phyloP scores from a whole-genome alignment of 1,139 yeast species.

The Debaryomyces udenii region DNA sequence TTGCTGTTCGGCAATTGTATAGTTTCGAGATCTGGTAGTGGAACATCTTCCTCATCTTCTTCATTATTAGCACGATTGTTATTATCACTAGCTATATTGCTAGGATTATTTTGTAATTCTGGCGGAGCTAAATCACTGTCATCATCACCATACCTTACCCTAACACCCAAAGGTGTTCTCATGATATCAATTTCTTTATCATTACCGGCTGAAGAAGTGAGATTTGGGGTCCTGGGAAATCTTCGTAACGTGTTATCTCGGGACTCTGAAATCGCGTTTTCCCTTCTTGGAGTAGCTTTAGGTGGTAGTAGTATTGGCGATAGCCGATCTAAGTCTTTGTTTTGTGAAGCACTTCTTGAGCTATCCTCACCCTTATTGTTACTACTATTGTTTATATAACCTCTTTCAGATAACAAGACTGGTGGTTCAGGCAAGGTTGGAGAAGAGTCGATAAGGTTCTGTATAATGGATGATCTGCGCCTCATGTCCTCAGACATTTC shows the following conservation, averaged over 20 bases:
- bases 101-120: slow-evolving; percentile 19
- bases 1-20: slow-evolving; percentile 21
- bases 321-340: slow-evolving; percentile 20
- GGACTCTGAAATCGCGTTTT: slow-evolving; percentile 18
- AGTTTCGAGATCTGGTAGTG: slow-evolving; percentile 30
- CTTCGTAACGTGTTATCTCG: slow-evolving; percentile 39
- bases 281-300: slow-evolving; percentile 23
- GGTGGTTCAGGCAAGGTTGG: slow-evolving; percentile 57
- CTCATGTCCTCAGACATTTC: slow-evolving; percentile 21
- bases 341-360: slow-evolving; percentile 18
- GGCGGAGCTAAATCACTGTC: slow-evolving; percentile 45
- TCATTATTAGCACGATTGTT: background rate
- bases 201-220: slow-evolving; percentile 20
- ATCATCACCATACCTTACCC: slow-evolving; percentile 28
- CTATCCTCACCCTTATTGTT: slow-evolving; percentile 7
- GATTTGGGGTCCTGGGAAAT: slow-evolving; percentile 55
- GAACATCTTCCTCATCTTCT: slow-evolving; percentile 22
- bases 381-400: slow-evolving; percentile 15
- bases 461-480: slow-evolving; percentile 45
- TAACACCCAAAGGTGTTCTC: slow-evolving; percentile 32
- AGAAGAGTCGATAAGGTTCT: slow-evolving; percentile 49
- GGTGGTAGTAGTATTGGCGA: slow-evolving; percentile 30
- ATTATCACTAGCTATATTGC: slow-evolving; percentile 5
- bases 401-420: slow-evolving; percentile 39
- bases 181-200: slow-evolving; percentile 19